Base-by-base conservation (phyloP, 2,329 filamentous ascomycete genomes). In the Arthrobotrys conoides region DNA sequence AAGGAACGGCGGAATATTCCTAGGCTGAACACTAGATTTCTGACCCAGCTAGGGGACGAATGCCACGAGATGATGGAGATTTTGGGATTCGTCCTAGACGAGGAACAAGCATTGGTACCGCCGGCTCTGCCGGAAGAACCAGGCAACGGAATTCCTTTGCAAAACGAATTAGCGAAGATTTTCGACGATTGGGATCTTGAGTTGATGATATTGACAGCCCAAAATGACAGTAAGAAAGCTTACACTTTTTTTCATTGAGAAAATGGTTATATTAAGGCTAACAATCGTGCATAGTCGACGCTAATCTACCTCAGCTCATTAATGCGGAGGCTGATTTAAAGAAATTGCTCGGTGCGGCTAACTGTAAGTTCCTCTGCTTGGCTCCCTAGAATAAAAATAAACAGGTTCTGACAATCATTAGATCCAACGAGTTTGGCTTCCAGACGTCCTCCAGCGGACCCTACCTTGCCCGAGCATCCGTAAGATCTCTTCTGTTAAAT, bases 361-460 rank as follows among this genome's bases (percentile, higher is more conserved):
- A 80, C 46, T 84, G 83, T 80, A 84, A 83, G 84, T 82, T 20
- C 44, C 30, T 30, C 91, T 10, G 5, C 8, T 10, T 8, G 33
- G 9, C 12, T 14, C 3, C 14, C 9, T 10, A n/a, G 1, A n/a
- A 20, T 14, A 38, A 10, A 46, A 18, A 9, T 9, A 20, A 20
- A 5, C n/a, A 41, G 36, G 10, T 24, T 27, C 57, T 61, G 20
- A 61, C 16, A 16, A 9, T 61, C 24, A n/a, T 8, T 27, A 61
- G 57, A 61, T 9, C 57, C 36, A 27, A 61, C 57, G 3, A 46
- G 9, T 8, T n/a, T n/a, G 44, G 18, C 20, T 24, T 24, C 57
- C 5, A 61, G 57, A 18, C 57, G 57, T 9, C n/a, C 30, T 14
- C 3, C 20, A 69, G 68, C 18, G 3, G 82, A 83, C 55, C 76